These are phyloP conservation scores for Chalciporus chontae DNA, from an alignment of 768 basidiomycete species.

Conservation along the genomic window DNA sequence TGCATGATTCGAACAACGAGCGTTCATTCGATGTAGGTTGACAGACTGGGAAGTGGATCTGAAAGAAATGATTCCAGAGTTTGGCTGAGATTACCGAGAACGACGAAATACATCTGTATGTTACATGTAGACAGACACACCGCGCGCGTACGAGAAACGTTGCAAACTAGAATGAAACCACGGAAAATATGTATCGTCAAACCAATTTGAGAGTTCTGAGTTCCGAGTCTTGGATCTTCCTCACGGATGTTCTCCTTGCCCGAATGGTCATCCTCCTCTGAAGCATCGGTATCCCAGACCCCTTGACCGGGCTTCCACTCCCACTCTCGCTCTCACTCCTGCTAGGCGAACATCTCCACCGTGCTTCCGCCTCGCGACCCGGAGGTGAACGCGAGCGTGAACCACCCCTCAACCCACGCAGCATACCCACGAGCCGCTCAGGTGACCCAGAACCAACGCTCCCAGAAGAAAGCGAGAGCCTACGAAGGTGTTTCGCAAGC, in stretches of 20 bases:
- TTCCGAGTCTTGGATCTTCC: slow-evolving; percentile 8
- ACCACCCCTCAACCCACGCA: slow-evolving; percentile 18
- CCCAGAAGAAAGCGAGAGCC: slow-evolving; percentile 19
- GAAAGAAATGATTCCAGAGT: not conserved
- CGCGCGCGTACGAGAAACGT: too few relatives aligned
- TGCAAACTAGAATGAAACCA: slow-evolving; percentile 32
- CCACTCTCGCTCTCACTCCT: slow-evolving; percentile 6
- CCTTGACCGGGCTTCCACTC: slow-evolving; percentile 22
- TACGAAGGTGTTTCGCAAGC: slow-evolving; percentile 21
- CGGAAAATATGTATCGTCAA: not conserved
- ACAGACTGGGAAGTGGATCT: not conserved
- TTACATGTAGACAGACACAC: not conserved
- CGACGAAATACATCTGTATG: not conserved
- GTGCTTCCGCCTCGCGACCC: slow-evolving; percentile 2
- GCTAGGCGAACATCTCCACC: slow-evolving; percentile 2
- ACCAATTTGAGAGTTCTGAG: not conserved
- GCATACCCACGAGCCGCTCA: slow-evolving; percentile 19
- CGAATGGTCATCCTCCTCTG: slow-evolving; percentile 28
- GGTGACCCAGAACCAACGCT: not conserved
- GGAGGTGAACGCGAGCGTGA: slow-evolving; percentile 13
- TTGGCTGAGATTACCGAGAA: not conserved
- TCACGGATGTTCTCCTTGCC: slow-evolving; percentile 18
- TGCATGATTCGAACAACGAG: not conserved
- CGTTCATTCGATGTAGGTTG: too few relatives aligned
- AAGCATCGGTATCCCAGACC: slow-evolving; percentile 27